Evolutionary conservation across 2,329 filamentous ascomycete species (phyloP).

Genomic region (Neofusicoccum kwambonambiense): DNA sequence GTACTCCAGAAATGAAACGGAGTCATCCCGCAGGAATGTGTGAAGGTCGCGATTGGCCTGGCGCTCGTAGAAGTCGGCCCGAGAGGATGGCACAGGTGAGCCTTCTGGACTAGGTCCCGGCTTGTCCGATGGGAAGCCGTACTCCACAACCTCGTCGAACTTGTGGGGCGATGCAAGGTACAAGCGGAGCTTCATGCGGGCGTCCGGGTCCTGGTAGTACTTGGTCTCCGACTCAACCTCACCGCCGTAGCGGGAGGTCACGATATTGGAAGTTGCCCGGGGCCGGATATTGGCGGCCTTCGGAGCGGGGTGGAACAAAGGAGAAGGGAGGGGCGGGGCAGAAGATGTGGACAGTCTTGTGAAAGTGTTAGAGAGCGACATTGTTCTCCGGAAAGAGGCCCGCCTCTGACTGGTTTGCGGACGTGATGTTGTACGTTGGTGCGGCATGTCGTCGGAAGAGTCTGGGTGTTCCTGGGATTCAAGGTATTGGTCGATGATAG

Average conservation of each 20-base stretch:
- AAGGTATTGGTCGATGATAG: not conserved
- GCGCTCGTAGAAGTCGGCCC: constrained; percentile 30
- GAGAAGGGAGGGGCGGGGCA: constrained; percentile 46
- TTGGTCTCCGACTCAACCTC: constrained; percentile 66
- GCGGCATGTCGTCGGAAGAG: not conserved
- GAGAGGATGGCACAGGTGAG: constrained; percentile 6
- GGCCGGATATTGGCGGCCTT: constrained; percentile 22
- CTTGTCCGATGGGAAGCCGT: constrained; percentile 72
- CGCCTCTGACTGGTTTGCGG: constrained; percentile 11
- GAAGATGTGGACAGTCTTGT: constrained; percentile 53
- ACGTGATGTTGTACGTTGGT: constrained; percentile 1
- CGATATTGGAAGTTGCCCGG: constrained; percentile 10
- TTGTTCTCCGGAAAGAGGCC: constrained; percentile 63
- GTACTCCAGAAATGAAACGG: constrained; percentile 41
- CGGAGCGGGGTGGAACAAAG: constrained; percentile 26
- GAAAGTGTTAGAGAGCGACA: constrained; percentile 70
- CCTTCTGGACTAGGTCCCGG: not conserved
- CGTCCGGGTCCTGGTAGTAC: constrained; percentile 88
- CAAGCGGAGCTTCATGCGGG: constrained; percentile 78
- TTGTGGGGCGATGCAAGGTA: constrained; percentile 89
- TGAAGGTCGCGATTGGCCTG: constrained; percentile 53
- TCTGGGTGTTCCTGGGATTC: not conserved
- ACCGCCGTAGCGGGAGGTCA: constrained; percentile 27
- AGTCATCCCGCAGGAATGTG: constrained; percentile 60
- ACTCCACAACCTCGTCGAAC: constrained; percentile 92